Evolutionary conservation across 306 rosid species (phyloP).

Genomic region (Dalbergia cochinchinensis): DNA sequence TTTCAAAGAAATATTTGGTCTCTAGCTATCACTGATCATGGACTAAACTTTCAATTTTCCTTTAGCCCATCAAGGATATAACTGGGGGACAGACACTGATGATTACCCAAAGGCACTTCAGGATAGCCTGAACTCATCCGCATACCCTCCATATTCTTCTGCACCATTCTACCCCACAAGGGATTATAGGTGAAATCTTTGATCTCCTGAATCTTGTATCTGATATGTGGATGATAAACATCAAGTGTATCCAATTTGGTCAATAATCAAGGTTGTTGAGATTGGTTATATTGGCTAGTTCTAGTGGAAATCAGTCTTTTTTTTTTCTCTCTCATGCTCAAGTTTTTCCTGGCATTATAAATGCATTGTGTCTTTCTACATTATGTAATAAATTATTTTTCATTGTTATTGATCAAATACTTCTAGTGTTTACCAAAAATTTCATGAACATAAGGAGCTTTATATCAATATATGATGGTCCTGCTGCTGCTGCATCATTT

Average conservation of each 20-base stretch:
- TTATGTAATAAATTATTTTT: neutral
- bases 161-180: slow-evolving; percentile 54
- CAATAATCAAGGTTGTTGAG: slow-evolving; percentile 16
- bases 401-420: neutral
- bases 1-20: slow-evolving; percentile 22
- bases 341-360: slow-evolving; percentile 6
- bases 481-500: slow-evolving; percentile 43
- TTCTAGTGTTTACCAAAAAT: slow-evolving; percentile 20
- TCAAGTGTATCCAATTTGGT: slow-evolving; percentile 25
- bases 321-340: neutral
- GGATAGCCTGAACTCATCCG: slow-evolving; percentile 56
- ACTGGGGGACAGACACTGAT: slow-evolving; percentile 57
- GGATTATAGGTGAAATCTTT: slow-evolving; percentile 60
- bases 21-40: slow-evolving; percentile 17
- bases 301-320: slow-evolving; percentile 8
- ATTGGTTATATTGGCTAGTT: slow-evolving; percentile 7
- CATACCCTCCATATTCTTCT: slow-evolving; percentile 64
- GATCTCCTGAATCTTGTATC: slow-evolving; percentile 23
- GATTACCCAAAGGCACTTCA: slow-evolving; percentile 58
- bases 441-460: slow-evolving; percentile 15
- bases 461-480: slow-evolving; percentile 16
- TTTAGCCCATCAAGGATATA: slow-evolving; percentile 59
- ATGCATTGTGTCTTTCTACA: neutral
- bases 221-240: slow-evolving; percentile 21
- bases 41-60: slow-evolving; percentile 26